Conservation (phyloP, 768 basidiomycete species). For the Tulasnella calospora region DNA sequence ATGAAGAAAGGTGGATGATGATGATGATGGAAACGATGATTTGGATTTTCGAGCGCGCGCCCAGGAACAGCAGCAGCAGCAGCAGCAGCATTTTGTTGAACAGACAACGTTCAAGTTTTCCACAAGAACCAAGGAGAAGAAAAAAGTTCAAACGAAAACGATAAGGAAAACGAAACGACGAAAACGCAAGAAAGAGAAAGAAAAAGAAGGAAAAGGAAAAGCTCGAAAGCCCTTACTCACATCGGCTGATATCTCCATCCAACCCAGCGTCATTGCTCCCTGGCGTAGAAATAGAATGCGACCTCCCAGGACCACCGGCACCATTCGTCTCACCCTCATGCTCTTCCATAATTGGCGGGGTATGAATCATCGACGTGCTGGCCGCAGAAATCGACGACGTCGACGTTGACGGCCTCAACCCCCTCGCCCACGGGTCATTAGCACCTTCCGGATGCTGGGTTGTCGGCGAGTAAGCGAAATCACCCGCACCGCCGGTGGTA, state of each 20-base stretch:
- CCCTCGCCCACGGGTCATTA: background rate
- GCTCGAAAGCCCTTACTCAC: constrained; percentile 9
- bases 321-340: constrained; percentile 17
- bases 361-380: constrained; percentile 23
- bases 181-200: background rate
- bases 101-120: background rate
- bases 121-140: constrained; percentile 11
- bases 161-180: constrained; percentile 27
- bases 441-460: constrained; percentile 29
- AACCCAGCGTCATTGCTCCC: background rate
- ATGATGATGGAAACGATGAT: background rate
- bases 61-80: background rate
- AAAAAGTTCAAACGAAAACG: constrained; percentile 25
- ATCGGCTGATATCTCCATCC: constrained; percentile 24
- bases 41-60: background rate
- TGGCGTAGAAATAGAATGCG: constrained; percentile 7
- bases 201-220: background rate
- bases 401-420: constrained; percentile 17
- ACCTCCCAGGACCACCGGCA: constrained; percentile 8
- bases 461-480: constrained; percentile 76
- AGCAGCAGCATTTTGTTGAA: background rate
- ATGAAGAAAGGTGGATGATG: background rate
- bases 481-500: constrained; percentile 61
- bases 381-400: constrained; percentile 18
- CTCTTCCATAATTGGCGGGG: constrained; percentile 24